A percentile compares a stretch with the other conserved stretches of the same genome.
Evolutionary conservation across 805 yeast species (phyloP).

Genomic region (Ogataea trehaloabstinens): DNA sequence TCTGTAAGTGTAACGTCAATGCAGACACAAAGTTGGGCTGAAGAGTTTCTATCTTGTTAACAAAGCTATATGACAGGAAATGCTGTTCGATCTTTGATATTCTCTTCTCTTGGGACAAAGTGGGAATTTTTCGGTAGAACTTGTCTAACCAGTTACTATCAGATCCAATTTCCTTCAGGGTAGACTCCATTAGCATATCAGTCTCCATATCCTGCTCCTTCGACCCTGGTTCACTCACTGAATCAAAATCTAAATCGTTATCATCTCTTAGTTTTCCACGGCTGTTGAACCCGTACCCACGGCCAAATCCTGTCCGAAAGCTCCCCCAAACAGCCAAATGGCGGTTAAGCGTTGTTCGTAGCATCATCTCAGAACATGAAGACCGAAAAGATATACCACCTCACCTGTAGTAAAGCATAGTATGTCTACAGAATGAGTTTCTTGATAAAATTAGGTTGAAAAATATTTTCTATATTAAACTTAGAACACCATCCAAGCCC

Average conservation of each 20-base stretch:
- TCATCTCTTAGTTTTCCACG: constrained; percentile 24
- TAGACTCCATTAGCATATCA: neutral
- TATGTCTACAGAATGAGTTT: too few relatives aligned
- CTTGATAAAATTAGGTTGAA: too few relatives aligned
- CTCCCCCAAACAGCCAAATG: neutral
- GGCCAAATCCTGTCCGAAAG: neutral
- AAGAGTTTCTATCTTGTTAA: constrained; percentile 13
- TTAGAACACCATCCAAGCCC: too few relatives aligned
- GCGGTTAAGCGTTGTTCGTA: too few relatives aligned
- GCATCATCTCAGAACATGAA: too few relatives aligned
- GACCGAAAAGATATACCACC: too few relatives aligned
- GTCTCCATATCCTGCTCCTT: neutral
- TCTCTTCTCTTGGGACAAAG: constrained; percentile 1
- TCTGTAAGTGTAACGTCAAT: constrained; percentile 9
- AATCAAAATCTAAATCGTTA: constrained; percentile 20
- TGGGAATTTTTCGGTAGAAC: constrained; percentile 3
- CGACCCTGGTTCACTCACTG: constrained; percentile 2
- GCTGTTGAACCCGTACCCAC: constrained; percentile 1
- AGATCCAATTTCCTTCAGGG: neutral
- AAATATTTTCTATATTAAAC: too few relatives aligned
- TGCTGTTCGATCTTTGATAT: constrained; percentile 12
- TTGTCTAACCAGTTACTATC: constrained; percentile 11
- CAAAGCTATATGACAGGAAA: constrained; percentile 14
- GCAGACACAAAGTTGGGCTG: constrained; percentile 19
- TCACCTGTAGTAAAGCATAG: too few relatives aligned